phyloP scores from a whole-genome alignment of 805 yeast species.

The Starmerella asiatica region DNA sequence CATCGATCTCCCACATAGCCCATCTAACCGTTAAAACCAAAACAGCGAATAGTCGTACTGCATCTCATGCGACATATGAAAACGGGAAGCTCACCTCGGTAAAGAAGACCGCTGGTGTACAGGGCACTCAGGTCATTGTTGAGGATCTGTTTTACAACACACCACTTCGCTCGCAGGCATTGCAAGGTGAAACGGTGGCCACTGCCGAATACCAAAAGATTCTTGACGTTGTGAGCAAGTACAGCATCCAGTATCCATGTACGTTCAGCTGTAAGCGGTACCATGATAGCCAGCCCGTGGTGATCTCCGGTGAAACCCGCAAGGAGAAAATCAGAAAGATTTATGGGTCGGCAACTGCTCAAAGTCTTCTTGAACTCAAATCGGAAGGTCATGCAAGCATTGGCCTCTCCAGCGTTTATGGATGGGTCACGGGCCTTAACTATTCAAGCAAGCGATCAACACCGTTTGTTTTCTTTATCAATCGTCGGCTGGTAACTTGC shows the following conservation, averaged over 20 bases:
- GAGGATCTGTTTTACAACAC: conserved; percentile 85
- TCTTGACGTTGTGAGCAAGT: conserved; percentile 69
- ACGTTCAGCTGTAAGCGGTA: conserved; percentile 66
- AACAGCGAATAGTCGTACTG: conserved; percentile 45
- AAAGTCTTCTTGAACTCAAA: conserved; percentile 42
- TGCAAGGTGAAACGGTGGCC: conserved; percentile 28
- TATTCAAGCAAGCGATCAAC: conserved; percentile 51
- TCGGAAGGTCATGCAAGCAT: conserved; percentile 24
- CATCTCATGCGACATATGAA: conserved; percentile 53
- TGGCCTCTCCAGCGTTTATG: conserved; percentile 44
- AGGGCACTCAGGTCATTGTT: conserved; percentile 72
- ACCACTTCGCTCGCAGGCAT: conserved; percentile 59
- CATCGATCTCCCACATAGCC: conserved; percentile 83
- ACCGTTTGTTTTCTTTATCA: conserved; percentile 70
- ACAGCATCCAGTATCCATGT: conserved; percentile 56
- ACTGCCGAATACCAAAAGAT: conserved; percentile 65
- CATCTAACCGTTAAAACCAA: conserved; percentile 71
- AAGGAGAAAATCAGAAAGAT: conserved; percentile 62
- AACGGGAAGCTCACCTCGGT: conserved; percentile 49
- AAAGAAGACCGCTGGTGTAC: conserved; percentile 68
- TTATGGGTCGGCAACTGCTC: conserved; percentile 57
- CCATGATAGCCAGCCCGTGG: conserved; percentile 58
- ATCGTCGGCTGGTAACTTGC: conserved; percentile 67
- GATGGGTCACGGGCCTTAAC: conserved; percentile 59
- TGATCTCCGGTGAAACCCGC: conserved; percentile 37